phyloP scores from a whole-genome alignment of 2,329 filamentous ascomycete species.

The Aspergillus sp. region DNA sequence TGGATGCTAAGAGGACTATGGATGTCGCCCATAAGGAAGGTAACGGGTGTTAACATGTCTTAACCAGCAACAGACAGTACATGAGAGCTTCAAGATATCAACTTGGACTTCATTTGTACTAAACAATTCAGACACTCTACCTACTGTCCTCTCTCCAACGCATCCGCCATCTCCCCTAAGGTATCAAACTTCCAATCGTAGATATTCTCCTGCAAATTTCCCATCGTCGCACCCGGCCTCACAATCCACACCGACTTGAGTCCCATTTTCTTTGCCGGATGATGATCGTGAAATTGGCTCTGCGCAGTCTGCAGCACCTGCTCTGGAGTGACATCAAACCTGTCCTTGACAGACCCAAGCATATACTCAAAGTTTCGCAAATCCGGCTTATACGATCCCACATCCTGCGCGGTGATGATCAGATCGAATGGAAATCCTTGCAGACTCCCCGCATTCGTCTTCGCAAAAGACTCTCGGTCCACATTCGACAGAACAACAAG shows the following conservation, averaged over 20 bases:
- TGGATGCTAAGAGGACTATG: too few species aligned
- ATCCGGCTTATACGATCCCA: slow-evolving; percentile 68
- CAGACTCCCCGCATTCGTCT: slow-evolving; percentile 46
- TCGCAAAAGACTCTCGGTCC: slow-evolving; percentile 48
- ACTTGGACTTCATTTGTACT: too few species aligned
- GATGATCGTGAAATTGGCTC: slow-evolving; percentile 63
- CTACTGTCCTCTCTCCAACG: slow-evolving; percentile 13
- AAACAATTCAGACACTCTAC: neutral
- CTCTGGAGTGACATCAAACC: slow-evolving; percentile 53
- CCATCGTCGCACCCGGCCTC: slow-evolving; percentile 36
- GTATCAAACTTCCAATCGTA: slow-evolving; percentile 57
- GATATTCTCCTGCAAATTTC: slow-evolving; percentile 33
- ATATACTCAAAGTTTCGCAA: slow-evolving; percentile 62
- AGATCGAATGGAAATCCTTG: slow-evolving; percentile 54
- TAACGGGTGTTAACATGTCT: too few species aligned
- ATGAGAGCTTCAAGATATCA: too few species aligned
- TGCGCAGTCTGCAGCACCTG: slow-evolving; percentile 65
- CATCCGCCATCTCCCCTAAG: slow-evolving; percentile 57
- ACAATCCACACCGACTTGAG: slow-evolving; percentile 63
- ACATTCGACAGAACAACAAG: slow-evolving; percentile 57
- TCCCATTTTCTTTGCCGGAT: slow-evolving; percentile 57
- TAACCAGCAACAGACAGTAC: too few species aligned
- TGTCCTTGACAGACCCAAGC: slow-evolving; percentile 47
- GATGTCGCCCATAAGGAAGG: too few species aligned
- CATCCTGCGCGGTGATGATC: slow-evolving; percentile 65